Evolutionary conservation across 148 eudicot species (phyloP).

Genomic region (Camellia japonica): DNA sequence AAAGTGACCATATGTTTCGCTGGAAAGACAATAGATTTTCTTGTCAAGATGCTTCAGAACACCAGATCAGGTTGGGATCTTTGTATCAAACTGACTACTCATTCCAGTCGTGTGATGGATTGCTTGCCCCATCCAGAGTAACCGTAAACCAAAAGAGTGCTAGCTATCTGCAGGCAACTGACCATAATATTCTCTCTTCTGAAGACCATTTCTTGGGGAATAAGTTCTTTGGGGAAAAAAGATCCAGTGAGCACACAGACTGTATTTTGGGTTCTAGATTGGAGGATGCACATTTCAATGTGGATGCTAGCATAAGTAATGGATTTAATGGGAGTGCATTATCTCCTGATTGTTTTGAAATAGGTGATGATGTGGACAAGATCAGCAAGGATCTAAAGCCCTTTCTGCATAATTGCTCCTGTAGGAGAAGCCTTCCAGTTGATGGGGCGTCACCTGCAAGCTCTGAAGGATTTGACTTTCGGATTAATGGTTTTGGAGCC

Average conservation of each 20-base stretch:
- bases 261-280: conserved; percentile 18
- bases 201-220: conserved; percentile 22
- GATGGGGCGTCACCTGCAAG: conserved; percentile 22
- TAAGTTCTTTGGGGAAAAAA: background rate
- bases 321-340: conserved; percentile 16
- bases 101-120: conserved; percentile 22
- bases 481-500: conserved; percentile 24
- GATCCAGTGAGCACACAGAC: background rate
- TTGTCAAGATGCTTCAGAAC: conserved; percentile 16
- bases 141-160: conserved; percentile 8
- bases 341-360: conserved; percentile 22
- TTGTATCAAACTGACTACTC: conserved; percentile 21
- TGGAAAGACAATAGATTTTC: background rate
- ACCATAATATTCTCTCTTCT: conserved; percentile 18
- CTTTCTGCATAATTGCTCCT: conserved; percentile 34
- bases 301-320: conserved; percentile 21
- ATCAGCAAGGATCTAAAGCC: conserved; percentile 24
- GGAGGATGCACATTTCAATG: conserved; percentile 25
- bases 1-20: conserved; percentile 5
- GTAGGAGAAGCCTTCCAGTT: conserved; percentile 26
- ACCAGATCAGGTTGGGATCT: conserved; percentile 20
- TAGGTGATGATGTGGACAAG: conserved; percentile 15
- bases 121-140: conserved; percentile 13
- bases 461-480: conserved; percentile 34
- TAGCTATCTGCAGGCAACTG: conserved; percentile 12